Conservation (phyloP, 768 basidiomycete species). For the Gyrodon lividus region DNA sequence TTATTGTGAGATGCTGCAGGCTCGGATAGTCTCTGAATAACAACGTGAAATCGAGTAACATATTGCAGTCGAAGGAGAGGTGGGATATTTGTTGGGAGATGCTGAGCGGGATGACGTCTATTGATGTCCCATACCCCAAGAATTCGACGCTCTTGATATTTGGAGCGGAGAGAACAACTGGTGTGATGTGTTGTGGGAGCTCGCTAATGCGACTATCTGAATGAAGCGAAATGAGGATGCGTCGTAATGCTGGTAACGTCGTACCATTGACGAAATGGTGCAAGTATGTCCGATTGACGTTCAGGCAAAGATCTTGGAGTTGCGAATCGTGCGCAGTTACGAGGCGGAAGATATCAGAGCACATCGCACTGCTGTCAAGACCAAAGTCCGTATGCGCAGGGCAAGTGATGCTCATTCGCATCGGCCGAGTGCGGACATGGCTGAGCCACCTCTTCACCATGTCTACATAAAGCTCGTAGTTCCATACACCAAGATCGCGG, state of each 20-base stretch:
- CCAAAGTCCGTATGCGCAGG: slow-evolving; percentile 20
- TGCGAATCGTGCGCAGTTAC: slow-evolving; percentile 20
- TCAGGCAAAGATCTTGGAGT: slow-evolving; percentile 16
- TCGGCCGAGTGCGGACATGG: slow-evolving; percentile 18
- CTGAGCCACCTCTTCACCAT: slow-evolving; percentile 27
- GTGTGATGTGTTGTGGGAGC: not conserved
- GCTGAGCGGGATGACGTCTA: slow-evolving; percentile 16
- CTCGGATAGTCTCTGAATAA: slow-evolving; percentile 19
- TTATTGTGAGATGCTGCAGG: slow-evolving; percentile 16
- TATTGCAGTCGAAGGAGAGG: slow-evolving; percentile 21
- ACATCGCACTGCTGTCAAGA: not conserved
- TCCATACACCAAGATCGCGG: slow-evolving; percentile 31
- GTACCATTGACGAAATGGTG: slow-evolving; percentile 15
- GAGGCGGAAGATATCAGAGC: slow-evolving; percentile 23
- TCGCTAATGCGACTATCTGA: slow-evolving; percentile 6
- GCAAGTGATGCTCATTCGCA: slow-evolving; percentile 23
- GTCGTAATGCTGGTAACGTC: slow-evolving; percentile 10
- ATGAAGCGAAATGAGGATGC: slow-evolving; percentile 18
- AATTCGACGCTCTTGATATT: slow-evolving; percentile 15
- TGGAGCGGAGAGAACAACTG: slow-evolving; percentile 12
- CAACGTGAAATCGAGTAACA: slow-evolving; percentile 17
- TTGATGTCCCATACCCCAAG: slow-evolving; percentile 10
- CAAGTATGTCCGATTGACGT: slow-evolving; percentile 20
- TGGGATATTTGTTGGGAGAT: slow-evolving; percentile 20
- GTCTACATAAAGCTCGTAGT: slow-evolving; percentile 21